A percentile compares a stretch with the other conserved stretches of the same genome.
Conservation (phyloP, 1,284 basidiomycete species). For the Erythrobasidium hasegawianum region DNA sequence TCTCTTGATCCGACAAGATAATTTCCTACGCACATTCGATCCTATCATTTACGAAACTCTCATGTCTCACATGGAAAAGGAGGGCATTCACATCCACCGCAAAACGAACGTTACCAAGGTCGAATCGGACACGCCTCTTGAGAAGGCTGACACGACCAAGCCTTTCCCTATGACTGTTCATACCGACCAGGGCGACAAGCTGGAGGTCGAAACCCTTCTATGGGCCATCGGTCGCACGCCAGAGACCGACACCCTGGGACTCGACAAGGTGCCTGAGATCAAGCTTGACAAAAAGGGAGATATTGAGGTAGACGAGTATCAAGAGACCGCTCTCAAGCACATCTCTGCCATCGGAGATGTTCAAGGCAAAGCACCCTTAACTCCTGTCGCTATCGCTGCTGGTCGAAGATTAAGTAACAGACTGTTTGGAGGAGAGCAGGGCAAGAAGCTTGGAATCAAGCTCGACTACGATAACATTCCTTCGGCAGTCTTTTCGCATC, state of each 20-base stretch:
- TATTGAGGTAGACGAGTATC: conserved; percentile 85
- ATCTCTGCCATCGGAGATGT: conserved; percentile 89
- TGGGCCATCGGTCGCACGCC: conserved; percentile 93
- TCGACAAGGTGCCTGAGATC: conserved; percentile 68
- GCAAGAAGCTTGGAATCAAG: conserved; percentile 69
- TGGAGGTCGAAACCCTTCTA: conserved; percentile 82
- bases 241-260: conserved; percentile 71
- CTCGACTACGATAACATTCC: conserved; percentile 87
- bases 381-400: conserved; percentile 97
- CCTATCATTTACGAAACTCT: conserved; percentile 78
- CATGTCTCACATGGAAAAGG: conserved; percentile 91
- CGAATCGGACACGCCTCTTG: conserved; percentile 61
- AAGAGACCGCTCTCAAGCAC: conserved; percentile 69
- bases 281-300: conserved; percentile 73
- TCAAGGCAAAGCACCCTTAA: conserved; percentile 83
- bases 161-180: conserved; percentile 56
- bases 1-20: conserved; percentile 81
- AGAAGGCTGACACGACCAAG: conserved; percentile 39
- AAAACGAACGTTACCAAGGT: conserved; percentile 70
- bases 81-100: conserved; percentile 82
- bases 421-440: conserved; percentile 78
- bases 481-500: conserved; percentile 87
- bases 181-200: conserved; percentile 63
- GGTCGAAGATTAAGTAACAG: conserved; percentile 84
- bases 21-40: conserved; percentile 89